Evolutionary conservation across 1,139 yeast species (phyloP), one percentile per base, ranked within the genome.

Genomic region (Geotrichum carabidarum): DNA sequence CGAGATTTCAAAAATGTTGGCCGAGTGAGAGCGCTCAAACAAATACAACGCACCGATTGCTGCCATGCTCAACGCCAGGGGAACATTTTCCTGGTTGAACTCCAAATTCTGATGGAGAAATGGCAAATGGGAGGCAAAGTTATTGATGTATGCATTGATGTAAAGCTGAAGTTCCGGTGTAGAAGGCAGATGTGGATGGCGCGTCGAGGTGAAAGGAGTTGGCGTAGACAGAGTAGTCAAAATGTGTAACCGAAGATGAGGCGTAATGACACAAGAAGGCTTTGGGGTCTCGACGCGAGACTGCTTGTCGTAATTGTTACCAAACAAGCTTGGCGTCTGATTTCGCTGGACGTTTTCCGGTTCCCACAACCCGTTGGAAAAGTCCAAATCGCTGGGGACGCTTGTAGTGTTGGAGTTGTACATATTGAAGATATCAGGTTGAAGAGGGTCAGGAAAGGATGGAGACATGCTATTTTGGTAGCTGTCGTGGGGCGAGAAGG

Each of bases 41-140:
- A 87, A 81, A 64, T 88, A 88, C 32, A 90, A 74, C 0, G 97
- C 96, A 44, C 98, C 98, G 58, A 90, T 81, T 17, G 95, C 86
- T 1, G 94, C 86, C 81, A 90, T 86, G 9, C 93, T 80, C 54
- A 89, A 72, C n/a, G 89, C 69, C 53, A 90, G 73, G 0, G 96
- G 93, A 57, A 86, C 82, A 66, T 86, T 85, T 50, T 84, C 87
- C 55, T 76, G 68, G 59, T 77, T 76, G 57, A 82, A 81, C 57
- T 78, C 72, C 57, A 86, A 74, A 2, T 90, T 77, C 49, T 88
- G 75, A 69, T 89, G 96, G 60, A 90, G 79, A 67, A 89, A 89
- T 14, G 95, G 91, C 71, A 86, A 84, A 67, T 85, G 90, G 58
- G 80, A 82, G 71, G 86, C 84, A 71, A 87, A 88, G 64, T 87